Evolutionary conservation across 2,329 filamentous ascomycete genomes (phyloP), one percentile per base, ranked within the genome.

Genomic region (Ambrosiella xylebori): DNA sequence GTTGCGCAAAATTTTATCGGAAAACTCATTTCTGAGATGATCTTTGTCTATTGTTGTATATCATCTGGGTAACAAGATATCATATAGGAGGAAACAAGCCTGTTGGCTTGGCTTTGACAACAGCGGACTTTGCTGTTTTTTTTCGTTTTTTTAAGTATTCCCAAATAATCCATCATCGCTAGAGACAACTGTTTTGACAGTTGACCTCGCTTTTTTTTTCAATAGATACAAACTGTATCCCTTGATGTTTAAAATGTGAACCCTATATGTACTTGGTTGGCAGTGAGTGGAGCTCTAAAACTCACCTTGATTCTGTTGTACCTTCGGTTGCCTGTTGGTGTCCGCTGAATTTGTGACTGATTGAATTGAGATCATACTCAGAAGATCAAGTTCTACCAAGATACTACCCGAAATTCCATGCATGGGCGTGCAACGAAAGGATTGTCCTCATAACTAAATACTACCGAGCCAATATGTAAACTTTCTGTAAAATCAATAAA

Each of bases 61-160:
- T 55, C 53, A 55, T 55, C 53, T 44, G 27, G 50, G 27, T 35
- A 53, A 53, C 50, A 53, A 47, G 50, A 55, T 55, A 55, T 55
- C 53, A 55, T 55, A n/a, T 44, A 40, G 37, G 52, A 54, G 39
- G 38, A 27, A 13, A 51, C 5, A 51, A 51, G 47, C 19, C 47
- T 51, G 27, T 51, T 35, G 47, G 47, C 19, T 51, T 51, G 27
- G 3, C 27, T 27, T 27, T 27, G 27, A 27, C 27, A 27, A 27
- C 27, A 27, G 27, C 27, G 27, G 11, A 8, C 44, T 13, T 41
- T 41, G 44, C n/a, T 47, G 7, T 47, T 47, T n/a, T 40, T 41
- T 54, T 54, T 7, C 27, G 38, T 53, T 53, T 53, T 40, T 38
- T 13, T 38, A n/a, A 13, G 39, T 54, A 9, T 54, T 54, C 13